These are phyloP conservation scores for Coemansia sp. DNA, from an alignment of 192 early-diverging fungal genomes.

Conservation along the genomic window DNA sequence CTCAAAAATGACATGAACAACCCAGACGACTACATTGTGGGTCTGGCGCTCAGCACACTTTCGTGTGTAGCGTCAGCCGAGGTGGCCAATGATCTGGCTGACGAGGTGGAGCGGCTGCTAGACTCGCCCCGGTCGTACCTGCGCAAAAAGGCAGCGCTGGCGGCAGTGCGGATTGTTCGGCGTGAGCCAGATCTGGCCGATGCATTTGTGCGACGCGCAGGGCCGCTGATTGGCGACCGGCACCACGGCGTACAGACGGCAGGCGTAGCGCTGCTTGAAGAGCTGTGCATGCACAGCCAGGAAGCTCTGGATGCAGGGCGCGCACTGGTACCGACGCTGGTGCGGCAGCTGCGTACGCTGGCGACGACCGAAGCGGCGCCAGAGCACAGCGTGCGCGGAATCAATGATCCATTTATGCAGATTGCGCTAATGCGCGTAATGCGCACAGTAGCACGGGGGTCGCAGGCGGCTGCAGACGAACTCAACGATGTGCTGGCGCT, in stretches of 20 bases:
- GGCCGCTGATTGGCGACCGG: slow-evolving; percentile 80
- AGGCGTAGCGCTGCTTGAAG: slow-evolving; percentile 82
- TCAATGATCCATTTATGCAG: slow-evolving; percentile 98
- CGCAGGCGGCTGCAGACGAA: slow-evolving; percentile 79
- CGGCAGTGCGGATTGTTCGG: slow-evolving; percentile 86
- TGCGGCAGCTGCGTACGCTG: slow-evolving; percentile 85
- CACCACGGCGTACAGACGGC: slow-evolving; percentile 95
- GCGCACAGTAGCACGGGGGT: slow-evolving; percentile 78
- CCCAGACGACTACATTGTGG: slow-evolving; percentile 94
- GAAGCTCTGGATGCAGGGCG: slow-evolving; percentile 72
- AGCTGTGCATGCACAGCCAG: slow-evolving; percentile 78
- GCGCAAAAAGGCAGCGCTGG: slow-evolving; percentile 97
- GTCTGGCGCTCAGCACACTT: slow-evolving; percentile 92
- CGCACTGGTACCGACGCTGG: slow-evolving; percentile 79
- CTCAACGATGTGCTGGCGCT: slow-evolving; percentile 98
- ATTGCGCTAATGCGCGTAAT: slow-evolving; percentile 89
- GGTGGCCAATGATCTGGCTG: slow-evolving; percentile 91
- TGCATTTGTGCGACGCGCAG: slow-evolving; percentile 74
- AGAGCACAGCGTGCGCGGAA: slow-evolving; percentile 94
- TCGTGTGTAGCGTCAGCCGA: slow-evolving; percentile 96
- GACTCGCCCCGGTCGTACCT: slow-evolving; percentile 90
- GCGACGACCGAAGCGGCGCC: slow-evolving; percentile 82
- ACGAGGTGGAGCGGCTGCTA: slow-evolving; percentile 91
- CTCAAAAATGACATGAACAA: slow-evolving; percentile 97
- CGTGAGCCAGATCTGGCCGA: slow-evolving; percentile 91